phyloP scores from a whole-genome alignment of 2,329 filamentous ascomycete species.

The Cordyceps pruinosa region DNA sequence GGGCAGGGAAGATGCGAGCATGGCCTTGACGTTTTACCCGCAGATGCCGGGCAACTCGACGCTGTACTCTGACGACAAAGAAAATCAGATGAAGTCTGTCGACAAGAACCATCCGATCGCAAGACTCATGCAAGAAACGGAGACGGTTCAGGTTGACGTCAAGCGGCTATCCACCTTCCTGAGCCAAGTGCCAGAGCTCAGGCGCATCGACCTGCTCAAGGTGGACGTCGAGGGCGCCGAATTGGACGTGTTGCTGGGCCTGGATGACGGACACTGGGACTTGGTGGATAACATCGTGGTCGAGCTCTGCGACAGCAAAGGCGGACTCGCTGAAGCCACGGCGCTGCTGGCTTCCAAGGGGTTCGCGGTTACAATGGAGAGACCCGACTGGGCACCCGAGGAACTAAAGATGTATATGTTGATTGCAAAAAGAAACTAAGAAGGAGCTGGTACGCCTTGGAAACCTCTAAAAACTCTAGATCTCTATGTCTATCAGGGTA shows the following conservation, averaged over 20 bases:
- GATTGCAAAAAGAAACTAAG: not conserved
- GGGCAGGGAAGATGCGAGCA: not conserved
- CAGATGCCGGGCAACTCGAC: constrained; percentile 20
- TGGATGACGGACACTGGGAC: constrained; percentile 20
- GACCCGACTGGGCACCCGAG: constrained; percentile 10
- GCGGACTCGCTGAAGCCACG: constrained; percentile 10
- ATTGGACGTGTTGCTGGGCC: constrained; percentile 18
- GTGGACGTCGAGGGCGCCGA: constrained; percentile 23
- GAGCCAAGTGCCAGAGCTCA: constrained; percentile 2
- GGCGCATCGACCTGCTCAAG: constrained; percentile 21
- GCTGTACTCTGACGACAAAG: constrained; percentile 15
- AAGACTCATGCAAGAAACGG: not conserved
- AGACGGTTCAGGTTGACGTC: constrained; percentile 13
- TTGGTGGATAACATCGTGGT: constrained; percentile 18
- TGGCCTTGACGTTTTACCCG: constrained; percentile 18
- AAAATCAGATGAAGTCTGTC: not conserved
- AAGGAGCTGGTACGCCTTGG: not conserved
- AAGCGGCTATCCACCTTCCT: constrained; percentile 19
- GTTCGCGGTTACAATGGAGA: constrained; percentile 14
- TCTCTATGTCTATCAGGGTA: not conserved
- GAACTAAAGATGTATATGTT: constrained; percentile 9
- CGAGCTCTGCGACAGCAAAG: constrained; percentile 17
- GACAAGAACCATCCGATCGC: constrained; percentile 9
- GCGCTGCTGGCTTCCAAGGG: constrained; percentile 17
- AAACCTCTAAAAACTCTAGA: not conserved